Conservation (phyloP, 176 grass and related monocot species). For the Bromus sterilis region DNA sequence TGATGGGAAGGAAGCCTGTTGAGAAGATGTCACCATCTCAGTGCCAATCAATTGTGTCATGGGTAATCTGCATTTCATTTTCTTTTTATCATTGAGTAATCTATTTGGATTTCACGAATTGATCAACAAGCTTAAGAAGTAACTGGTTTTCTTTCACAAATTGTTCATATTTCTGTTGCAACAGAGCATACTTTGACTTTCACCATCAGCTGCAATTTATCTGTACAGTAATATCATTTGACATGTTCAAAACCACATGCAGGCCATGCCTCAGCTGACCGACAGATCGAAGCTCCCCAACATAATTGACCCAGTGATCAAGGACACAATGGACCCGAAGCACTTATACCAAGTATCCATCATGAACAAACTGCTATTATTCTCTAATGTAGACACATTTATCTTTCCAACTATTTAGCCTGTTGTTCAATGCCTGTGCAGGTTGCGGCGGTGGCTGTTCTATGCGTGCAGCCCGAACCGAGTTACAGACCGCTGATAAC, state of each 20-base stretch:
- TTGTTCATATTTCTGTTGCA: not conserved
- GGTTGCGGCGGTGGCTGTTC: constrained; percentile 89
- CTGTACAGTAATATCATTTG: not conserved
- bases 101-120: not conserved
- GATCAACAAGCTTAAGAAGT: not conserved
- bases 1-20: constrained; percentile 88
- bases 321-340: constrained; percentile 85
- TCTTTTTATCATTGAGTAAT: no score
- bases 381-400: not conserved
- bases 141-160: not conserved
- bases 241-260: constrained; percentile 14
- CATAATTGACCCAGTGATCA: constrained; percentile 93
- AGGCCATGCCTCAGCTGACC: constrained; percentile 96
- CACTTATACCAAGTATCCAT: constrained; percentile 85
- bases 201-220: not conserved
- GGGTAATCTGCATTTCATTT: constrained; percentile 50
- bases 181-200: not conserved
- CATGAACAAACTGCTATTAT: not conserved
- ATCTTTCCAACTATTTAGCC: not conserved
- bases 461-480: constrained; percentile 89
- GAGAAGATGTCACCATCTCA: constrained; percentile 82
- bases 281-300: constrained; percentile 92
- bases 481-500: constrained; percentile 97
- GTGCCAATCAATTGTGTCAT: constrained; percentile 87
- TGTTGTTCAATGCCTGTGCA: constrained; percentile 19